phyloP scores from a whole-genome alignment of 2,329 filamentous ascomycete genomes.

The Diaporthe velutina region DNA sequence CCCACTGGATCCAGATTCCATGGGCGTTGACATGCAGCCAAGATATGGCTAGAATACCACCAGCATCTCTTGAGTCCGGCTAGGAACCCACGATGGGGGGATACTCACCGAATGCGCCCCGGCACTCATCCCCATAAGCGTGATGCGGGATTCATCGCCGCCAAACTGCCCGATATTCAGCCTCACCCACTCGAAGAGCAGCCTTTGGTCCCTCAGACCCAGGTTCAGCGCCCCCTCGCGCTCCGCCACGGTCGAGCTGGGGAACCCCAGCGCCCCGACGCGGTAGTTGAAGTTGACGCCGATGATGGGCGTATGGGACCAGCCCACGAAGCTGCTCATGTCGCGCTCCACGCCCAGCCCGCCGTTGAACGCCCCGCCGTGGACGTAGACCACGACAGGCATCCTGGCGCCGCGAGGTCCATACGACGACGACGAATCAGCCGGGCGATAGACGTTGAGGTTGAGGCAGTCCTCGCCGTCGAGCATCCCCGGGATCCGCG shows the following conservation, averaged over 20 bases:
- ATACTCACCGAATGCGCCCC: constrained; percentile 70
- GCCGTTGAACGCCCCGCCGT: constrained; percentile 74
- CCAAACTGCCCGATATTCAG: constrained; percentile 72
- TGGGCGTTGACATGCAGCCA: constrained; percentile 26
- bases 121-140: constrained; percentile 72
- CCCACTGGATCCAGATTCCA: neutral
- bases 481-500: constrained; percentile 43
- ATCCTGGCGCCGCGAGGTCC: constrained; percentile 44
- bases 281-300: constrained; percentile 74
- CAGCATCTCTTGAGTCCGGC: neutral
- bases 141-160: constrained; percentile 69
- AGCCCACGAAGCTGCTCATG: constrained; percentile 72
- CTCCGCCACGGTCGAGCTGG: constrained; percentile 67
- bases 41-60: constrained; percentile 25
- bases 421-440: constrained; percentile 26
- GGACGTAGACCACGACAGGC: constrained; percentile 71
- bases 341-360: constrained; percentile 67
- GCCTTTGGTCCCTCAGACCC: constrained; percentile 73
- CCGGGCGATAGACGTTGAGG: constrained; percentile 63
- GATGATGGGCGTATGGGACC: constrained; percentile 65
- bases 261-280: constrained; percentile 77
- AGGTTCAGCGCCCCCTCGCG: constrained; percentile 72
- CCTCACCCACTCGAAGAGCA: constrained; percentile 71
- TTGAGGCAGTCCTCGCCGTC: constrained; percentile 66
- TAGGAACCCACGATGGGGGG: neutral